Conservation (phyloP, 2,329 filamentous ascomycete genomes). For the Lecanoromycetidae sp. region DNA sequence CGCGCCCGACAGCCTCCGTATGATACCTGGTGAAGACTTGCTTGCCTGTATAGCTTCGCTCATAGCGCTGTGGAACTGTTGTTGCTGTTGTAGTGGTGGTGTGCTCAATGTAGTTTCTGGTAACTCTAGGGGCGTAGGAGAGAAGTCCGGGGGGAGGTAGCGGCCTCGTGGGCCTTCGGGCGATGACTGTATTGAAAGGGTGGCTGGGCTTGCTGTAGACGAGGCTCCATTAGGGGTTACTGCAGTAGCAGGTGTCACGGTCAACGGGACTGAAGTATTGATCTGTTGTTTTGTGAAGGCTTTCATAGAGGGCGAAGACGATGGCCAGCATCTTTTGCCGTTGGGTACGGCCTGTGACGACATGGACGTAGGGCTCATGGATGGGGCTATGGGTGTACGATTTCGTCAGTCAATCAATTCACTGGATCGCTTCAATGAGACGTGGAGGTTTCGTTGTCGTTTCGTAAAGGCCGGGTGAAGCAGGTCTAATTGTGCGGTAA, state of each 20-base stretch:
- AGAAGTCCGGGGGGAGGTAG: slow-evolving; percentile 40
- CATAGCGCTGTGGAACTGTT: slow-evolving; percentile 45
- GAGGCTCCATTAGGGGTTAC: slow-evolving; percentile 12
- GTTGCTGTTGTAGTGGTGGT: slow-evolving; percentile 32
- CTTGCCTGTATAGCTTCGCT: slow-evolving; percentile 46
- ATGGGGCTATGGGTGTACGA: slow-evolving; percentile 13
- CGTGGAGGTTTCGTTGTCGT: background rate
- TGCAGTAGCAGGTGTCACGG: slow-evolving; percentile 12
- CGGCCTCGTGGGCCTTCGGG: slow-evolving; percentile 50
- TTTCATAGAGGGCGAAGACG: slow-evolving; percentile 2
- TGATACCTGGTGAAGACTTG: slow-evolving; percentile 56
- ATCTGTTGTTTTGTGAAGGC: background rate
- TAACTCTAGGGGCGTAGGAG: slow-evolving; percentile 51
- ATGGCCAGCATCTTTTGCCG: slow-evolving; percentile 14
- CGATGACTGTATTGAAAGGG: slow-evolving; percentile 54
- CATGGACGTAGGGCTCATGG: slow-evolving; percentile 1
- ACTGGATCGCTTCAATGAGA: slow-evolving; percentile 12
- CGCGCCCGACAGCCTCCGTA: slow-evolving; percentile 73
- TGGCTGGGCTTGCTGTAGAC: slow-evolving; percentile 27
- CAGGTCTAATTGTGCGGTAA: slow-evolving; percentile 6
- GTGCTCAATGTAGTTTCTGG: slow-evolving; percentile 55
- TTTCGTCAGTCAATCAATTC: background rate
- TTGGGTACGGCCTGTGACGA: slow-evolving; percentile 11
- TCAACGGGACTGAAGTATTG: slow-evolving; percentile 15
- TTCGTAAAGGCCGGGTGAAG: background rate